Evolutionary conservation across 1,284 basidiomycete species (phyloP).

Genomic region (Uromyces viciae-fabae): DNA sequence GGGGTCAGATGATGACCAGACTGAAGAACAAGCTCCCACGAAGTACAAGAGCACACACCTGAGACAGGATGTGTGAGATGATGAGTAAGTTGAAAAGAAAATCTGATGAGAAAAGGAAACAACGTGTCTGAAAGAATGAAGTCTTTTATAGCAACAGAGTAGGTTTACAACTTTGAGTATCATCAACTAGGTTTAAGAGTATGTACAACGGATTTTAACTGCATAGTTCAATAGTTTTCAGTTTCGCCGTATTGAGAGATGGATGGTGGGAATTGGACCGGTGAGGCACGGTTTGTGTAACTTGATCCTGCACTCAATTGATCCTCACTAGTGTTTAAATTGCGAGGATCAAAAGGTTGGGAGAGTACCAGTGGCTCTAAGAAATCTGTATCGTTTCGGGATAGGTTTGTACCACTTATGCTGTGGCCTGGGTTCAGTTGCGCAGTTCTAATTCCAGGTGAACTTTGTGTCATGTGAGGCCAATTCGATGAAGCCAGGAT

Average conservation of each 20-base stretch:
- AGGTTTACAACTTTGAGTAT: no score
- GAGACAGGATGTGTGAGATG: no score
- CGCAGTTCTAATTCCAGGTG: background rate
- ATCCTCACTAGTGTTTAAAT: background rate
- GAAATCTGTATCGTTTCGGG: slow-evolving; percentile 3
- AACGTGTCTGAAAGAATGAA: no score
- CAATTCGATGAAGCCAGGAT: slow-evolving; percentile 3
- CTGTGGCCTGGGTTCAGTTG: background rate
- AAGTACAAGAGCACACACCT: no score
- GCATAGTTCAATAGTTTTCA: no score
- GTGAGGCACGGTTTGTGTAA: background rate
- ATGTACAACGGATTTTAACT: no score
- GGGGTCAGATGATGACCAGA: no score
- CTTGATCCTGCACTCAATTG: background rate
- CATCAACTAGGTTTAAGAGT: no score
- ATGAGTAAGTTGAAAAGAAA: no score
- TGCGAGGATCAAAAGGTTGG: slow-evolving; percentile 30
- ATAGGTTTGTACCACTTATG: background rate
- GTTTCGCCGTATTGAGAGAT: background rate
- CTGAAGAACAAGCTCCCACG: no score
- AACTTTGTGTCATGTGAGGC: slow-evolving; percentile 7
- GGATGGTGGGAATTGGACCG: background rate
- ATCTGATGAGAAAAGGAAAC: no score
- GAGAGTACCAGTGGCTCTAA: slow-evolving; percentile 40
- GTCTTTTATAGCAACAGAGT: no score